Conservation (phyloP, 371 early-diverging fungal species). For the Mortierella sp. region DNA sequence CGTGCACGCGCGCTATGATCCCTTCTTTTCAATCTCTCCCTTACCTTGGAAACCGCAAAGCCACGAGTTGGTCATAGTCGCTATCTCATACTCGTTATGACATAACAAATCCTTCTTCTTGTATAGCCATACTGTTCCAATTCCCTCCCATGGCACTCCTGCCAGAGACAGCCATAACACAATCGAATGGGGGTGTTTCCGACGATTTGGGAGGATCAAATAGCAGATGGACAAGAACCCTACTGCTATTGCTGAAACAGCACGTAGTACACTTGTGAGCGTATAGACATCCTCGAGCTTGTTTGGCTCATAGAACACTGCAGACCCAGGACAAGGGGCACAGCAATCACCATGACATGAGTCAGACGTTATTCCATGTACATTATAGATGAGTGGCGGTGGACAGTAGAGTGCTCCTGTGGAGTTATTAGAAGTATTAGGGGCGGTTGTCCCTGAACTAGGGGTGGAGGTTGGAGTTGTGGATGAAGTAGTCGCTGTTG, state of each 20-base stretch:
- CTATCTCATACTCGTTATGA: slow-evolving; percentile 24
- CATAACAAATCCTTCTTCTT: slow-evolving; percentile 28
- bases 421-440: not conserved
- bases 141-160: slow-evolving; percentile 33
- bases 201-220: slow-evolving; percentile 32
- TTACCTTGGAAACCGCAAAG: slow-evolving; percentile 52
- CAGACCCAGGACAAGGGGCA: slow-evolving; percentile 38
- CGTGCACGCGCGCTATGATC: too few relatives aligned
- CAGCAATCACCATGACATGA: slow-evolving; percentile 35
- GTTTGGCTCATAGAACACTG: slow-evolving; percentile 35
- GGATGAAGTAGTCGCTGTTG: not conserved
- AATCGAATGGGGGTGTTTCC: slow-evolving; percentile 46
- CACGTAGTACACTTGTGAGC: slow-evolving; percentile 26
- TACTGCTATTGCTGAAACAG: slow-evolving; percentile 12
- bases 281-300: slow-evolving; percentile 29
- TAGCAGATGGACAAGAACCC: slow-evolving; percentile 19
- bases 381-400: slow-evolving; percentile 32
- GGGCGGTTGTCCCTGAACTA: too few relatives aligned
- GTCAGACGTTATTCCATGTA: not conserved
- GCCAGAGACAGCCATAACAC: slow-evolving; percentile 15
- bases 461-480: not conserved
- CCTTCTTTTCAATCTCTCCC: not conserved
- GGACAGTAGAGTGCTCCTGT: slow-evolving; percentile 18
- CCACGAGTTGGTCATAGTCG: slow-evolving; percentile 44
- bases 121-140: slow-evolving; percentile 33